These are phyloP conservation scores for Trichosanthes truncata DNA, from an alignment of 306 rosid species.

Conservation along the genomic window DNA sequence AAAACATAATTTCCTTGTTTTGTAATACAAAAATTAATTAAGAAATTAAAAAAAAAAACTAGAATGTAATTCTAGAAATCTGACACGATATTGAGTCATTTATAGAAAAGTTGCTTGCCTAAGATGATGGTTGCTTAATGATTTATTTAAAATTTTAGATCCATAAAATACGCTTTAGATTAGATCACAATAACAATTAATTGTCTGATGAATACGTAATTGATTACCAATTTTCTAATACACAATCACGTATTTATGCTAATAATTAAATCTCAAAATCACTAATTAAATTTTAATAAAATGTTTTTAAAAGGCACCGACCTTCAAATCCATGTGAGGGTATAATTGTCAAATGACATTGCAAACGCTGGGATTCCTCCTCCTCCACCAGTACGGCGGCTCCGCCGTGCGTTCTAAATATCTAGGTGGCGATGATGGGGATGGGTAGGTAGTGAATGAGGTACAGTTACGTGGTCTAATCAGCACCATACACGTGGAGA, in stretches of 20 bases:
- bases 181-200: not conserved
- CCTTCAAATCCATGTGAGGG: not conserved
- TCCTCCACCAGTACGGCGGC: not conserved
- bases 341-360: not conserved
- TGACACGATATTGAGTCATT: not conserved
- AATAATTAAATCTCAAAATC: not conserved
- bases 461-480: constrained; percentile 7
- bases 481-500: constrained; percentile 16
- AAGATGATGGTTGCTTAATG: not conserved
- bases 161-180: not conserved
- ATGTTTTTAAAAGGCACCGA: not conserved
- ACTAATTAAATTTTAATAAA: not conserved
- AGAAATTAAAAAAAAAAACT: not conserved
- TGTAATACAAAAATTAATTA: not conserved
- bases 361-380: not conserved
- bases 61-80: not conserved
- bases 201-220: not conserved
- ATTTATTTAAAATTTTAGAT: not conserved
- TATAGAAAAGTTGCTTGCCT: not conserved
- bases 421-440: not conserved
- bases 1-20: not conserved
- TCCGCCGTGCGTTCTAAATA: not conserved
- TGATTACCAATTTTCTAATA: not conserved
- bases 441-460: constrained; percentile 20
- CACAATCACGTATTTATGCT: not conserved